These are phyloP conservation scores for Aspergillus hortae DNA, from an alignment of 2,329 filamentous ascomycete species.

Conservation along the genomic window DNA sequence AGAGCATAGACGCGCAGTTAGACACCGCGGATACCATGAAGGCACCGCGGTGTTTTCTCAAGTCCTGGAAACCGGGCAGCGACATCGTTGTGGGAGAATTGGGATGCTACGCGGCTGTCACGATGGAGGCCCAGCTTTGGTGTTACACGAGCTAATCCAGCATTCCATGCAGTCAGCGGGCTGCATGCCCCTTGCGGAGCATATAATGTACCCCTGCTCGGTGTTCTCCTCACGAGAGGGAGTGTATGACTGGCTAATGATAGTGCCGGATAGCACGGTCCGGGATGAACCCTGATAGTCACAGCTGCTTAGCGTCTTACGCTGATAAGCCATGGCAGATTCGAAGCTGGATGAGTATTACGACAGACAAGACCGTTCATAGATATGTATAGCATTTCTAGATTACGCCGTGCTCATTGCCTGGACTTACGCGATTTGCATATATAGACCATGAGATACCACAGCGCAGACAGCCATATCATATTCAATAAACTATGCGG, in stretches of 20 bases:
- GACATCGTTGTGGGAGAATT: not conserved
- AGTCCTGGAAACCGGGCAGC: not conserved
- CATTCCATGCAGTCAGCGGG: too few relatives aligned
- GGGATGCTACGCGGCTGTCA: not conserved
- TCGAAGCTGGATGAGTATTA: too few relatives aligned
- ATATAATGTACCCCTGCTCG: not conserved
- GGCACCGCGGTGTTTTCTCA: not conserved
- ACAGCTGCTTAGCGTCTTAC: not conserved
- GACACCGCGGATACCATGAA: conserved; percentile 1
- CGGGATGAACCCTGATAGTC: not conserved
- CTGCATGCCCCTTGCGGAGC: not conserved
- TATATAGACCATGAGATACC: too few relatives aligned
- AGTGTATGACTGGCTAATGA: not conserved
- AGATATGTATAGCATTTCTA: too few relatives aligned
- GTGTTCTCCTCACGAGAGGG: not conserved
- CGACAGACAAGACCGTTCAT: too few relatives aligned
- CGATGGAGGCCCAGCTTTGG: too few relatives aligned
- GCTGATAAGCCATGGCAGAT: not conserved
- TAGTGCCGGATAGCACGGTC: conserved; percentile 3
- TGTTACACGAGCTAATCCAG: too few relatives aligned
- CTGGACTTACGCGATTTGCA: too few relatives aligned
- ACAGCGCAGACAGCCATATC: too few relatives aligned
- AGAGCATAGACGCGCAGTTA: conserved; percentile 1
- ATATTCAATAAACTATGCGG: not conserved
- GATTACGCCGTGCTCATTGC: too few relatives aligned